Evolutionary conservation across 2,329 filamentous ascomycete species (phyloP).

Genomic region (Berkeleyomyces rouxiae): DNA sequence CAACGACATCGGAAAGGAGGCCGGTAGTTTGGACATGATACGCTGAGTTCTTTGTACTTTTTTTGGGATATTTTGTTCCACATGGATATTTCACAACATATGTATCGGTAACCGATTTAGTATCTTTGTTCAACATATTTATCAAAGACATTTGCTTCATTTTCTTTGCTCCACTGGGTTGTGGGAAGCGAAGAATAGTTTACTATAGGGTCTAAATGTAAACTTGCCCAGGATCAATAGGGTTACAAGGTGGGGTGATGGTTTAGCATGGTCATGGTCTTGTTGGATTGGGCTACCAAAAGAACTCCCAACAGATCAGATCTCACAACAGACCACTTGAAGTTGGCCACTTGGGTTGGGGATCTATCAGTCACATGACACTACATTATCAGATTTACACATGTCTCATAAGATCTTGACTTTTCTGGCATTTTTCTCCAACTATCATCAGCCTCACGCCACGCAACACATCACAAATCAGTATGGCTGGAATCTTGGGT

Average conservation of each 20-base stretch:
- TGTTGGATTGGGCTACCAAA: not conserved
- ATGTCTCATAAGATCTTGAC: not conserved
- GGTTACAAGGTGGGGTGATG: not conserved
- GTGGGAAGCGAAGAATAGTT: not conserved
- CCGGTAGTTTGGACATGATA: conserved; percentile 19
- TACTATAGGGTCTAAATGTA: not conserved
- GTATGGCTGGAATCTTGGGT: conserved; percentile 6
- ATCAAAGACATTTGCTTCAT: not conserved
- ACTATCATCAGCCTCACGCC: not conserved
- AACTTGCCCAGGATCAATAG: too few species aligned
- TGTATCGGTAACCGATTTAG: not conserved
- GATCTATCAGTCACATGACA: not conserved
- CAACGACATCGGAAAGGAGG: conserved; percentile 14
- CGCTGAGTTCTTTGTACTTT: not conserved
- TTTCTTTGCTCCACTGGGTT: not conserved
- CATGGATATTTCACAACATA: not conserved
- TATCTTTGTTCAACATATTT: conserved; percentile 1
- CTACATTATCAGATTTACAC: not conserved
- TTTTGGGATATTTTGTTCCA: not conserved
- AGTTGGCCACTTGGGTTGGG: not conserved
- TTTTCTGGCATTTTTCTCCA: not conserved
- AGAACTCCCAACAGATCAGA: not conserved
- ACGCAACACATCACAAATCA: not conserved
- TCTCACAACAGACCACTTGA: not conserved
- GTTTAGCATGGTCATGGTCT: not conserved